phyloP scores from a whole-genome alignment of 495 filamentous ascomycete genomes.

The Lasiosphaeris hirsuta region DNA sequence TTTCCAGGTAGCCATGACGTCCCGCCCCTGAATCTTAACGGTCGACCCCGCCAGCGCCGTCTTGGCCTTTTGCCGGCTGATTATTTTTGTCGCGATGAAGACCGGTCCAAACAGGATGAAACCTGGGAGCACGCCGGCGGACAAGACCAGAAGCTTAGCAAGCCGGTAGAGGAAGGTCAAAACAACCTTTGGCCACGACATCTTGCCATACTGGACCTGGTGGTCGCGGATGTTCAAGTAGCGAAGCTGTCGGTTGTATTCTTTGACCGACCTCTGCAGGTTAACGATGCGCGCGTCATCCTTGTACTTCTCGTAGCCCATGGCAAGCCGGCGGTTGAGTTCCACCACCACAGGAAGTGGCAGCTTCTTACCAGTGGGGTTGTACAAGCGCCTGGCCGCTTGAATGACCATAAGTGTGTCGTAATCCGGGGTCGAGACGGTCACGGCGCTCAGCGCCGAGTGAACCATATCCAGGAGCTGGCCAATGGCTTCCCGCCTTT shows the following conservation, averaged over 20 bases:
- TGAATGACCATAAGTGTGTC: conserved; percentile 98
- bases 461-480: conserved; percentile 82
- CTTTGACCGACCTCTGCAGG: conserved; percentile 72
- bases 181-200: conserved; percentile 71
- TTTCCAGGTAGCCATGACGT: conserved; percentile 99
- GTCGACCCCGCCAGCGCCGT: conserved; percentile 88
- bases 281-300: conserved; percentile 80
- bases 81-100: conserved; percentile 83
- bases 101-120: conserved; percentile 85
- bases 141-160: conserved; percentile 68
- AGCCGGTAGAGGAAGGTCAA: conserved; percentile 77
- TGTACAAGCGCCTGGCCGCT: conserved; percentile 90
- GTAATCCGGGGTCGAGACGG: conserved; percentile 90
- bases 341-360: conserved; percentile 94
- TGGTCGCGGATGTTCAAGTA: conserved; percentile 88
- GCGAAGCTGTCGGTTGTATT: conserved; percentile 86
- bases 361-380: conserved; percentile 88
- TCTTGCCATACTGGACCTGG: conserved; percentile 88
- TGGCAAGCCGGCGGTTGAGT: conserved; percentile 87
- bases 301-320: conserved; percentile 90
- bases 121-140: conserved; percentile 81
- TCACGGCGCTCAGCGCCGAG: conserved; percentile 79
- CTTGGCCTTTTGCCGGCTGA: conserved; percentile 85
- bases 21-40: conserved; percentile 88
- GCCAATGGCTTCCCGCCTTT: conserved; percentile 80